phyloP scores from a whole-genome alignment of 306 rosid genomes.

The Fagus sylvatica region DNA sequence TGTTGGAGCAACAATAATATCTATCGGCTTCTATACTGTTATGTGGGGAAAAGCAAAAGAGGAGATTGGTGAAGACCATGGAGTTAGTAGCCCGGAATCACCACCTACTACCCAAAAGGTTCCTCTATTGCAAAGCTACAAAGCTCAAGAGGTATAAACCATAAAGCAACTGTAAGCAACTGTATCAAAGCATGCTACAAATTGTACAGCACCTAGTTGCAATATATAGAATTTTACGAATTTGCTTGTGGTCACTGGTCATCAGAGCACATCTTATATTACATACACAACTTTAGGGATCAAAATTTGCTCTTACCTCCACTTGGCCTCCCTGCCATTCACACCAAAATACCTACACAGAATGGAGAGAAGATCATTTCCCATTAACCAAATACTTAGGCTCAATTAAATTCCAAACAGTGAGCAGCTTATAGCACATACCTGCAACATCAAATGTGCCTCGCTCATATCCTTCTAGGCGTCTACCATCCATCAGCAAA shows the following conservation, averaged over 20 bases:
- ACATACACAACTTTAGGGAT: not conserved
- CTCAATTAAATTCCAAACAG: not conserved
- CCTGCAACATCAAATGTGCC: not conserved
- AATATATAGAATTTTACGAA: not conserved
- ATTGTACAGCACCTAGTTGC: not conserved
- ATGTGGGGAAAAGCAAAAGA: conserved; percentile 89
- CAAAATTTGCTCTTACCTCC: not conserved
- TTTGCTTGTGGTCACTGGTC: not conserved
- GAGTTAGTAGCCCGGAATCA: conserved; percentile 38
- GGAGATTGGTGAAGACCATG: conserved; percentile 37
- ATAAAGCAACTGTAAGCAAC: conserved; percentile 14
- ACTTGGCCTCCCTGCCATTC: not conserved
- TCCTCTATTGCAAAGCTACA: conserved; percentile 54
- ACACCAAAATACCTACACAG: not conserved
- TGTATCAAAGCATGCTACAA: conserved; percentile 2
- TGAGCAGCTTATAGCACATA: not conserved
- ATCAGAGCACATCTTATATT: not conserved
- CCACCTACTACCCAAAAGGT: conserved; percentile 39
- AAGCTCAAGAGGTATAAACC: conserved; percentile 25
- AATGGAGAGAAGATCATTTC: not conserved
- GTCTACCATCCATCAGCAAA: not conserved
- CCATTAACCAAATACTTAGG: not conserved
- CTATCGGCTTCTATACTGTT: conserved; percentile 82
- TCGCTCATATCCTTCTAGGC: not conserved
- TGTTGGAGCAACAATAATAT: conserved; percentile 73